Evolutionary conservation across 495 filamentous ascomycete genomes (phyloP), one percentile per base, ranked within the genome.

Genomic region (Aspergillus biplanus): DNA sequence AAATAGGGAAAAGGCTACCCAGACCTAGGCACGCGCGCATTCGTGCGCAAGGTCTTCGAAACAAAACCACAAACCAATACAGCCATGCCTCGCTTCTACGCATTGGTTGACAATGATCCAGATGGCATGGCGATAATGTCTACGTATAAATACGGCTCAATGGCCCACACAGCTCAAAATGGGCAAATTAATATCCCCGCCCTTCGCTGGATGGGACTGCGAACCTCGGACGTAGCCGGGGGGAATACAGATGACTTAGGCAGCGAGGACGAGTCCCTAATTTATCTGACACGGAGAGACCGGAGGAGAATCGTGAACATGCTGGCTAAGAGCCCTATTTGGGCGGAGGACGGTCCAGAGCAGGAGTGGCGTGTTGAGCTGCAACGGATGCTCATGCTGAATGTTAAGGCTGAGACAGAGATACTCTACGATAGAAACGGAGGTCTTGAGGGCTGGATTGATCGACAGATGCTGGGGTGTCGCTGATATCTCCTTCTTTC

Each of bases 1-100:
- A n/a, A 34, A 48, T 61, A 92, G 92, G 91, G 86, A 1, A 98
- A 97, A 80, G 95, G 95, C 0, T 98, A 96, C 73, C 93, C 95
- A 0, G 95, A 99, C 68, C 80, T 97, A 31, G 81, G 84, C 6
- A 96, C 93, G 0, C 77, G 96, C 35, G 82, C 84, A 48, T 93
- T 97, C 66, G 42, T 80, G 39, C 74, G 69, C 67, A 69, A 65
- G 52, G 58, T 82, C 34, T 70, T 68, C 58, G 57, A 80, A 35
- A 52, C 65, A 49, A 39, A 65, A 34, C 35, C 59, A 6, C 70
- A 76, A 3, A 42, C 50, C 34, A 46, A 34, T 52, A 39, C 21
- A 18, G 15, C 16, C n/a, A 5, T 67, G 1, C 70, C 86, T 1
- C 82, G 78, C 0, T 82, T 95, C 33, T 88, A 85, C 59, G 87